Evolutionary conservation across 148 eudicot species (phyloP).

Genomic region (Rhododendron griersonianum): DNA sequence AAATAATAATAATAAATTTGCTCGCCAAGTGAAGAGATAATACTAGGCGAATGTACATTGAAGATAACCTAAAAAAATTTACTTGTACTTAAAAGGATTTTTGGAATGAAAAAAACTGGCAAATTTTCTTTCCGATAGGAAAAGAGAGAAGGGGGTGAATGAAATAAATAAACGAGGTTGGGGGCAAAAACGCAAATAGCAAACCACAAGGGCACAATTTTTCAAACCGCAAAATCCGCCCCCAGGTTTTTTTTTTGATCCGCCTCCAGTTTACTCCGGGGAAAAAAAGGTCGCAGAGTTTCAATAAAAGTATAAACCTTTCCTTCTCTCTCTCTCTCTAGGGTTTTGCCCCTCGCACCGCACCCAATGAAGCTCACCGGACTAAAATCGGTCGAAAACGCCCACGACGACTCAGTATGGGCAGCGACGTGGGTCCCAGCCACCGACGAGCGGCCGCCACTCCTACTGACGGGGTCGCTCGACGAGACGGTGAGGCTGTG

Average conservation of each 20-base stretch:
- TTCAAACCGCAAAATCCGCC: background rate
- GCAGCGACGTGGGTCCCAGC: slow-evolving; percentile 79
- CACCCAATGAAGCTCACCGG: slow-evolving; percentile 69
- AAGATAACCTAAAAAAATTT: too few species aligned
- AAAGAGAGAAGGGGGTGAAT: too few species aligned
- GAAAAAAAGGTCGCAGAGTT: background rate
- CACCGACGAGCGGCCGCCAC: slow-evolving; percentile 41
- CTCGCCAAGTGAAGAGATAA: too few species aligned
- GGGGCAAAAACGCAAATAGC: background rate
- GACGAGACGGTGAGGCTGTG: slow-evolving; percentile 84
- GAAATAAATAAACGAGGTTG: background rate
- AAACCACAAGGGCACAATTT: background rate
- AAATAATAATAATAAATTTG: too few species aligned
- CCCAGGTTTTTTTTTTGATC: too few species aligned
- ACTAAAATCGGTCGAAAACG: slow-evolving; percentile 49
- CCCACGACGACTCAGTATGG: slow-evolving; percentile 89
- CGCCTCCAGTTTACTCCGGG: too few species aligned
- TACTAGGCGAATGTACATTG: too few species aligned
- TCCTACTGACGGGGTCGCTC: slow-evolving; percentile 82
- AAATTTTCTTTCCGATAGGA: too few species aligned
- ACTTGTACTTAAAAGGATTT: too few species aligned
- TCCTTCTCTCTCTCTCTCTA: background rate
- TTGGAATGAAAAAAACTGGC: too few species aligned
- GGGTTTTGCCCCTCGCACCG: slow-evolving; percentile 11
- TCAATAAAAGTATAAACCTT: slow-evolving; percentile 1